A percentile compares a stretch with the other conserved stretches of the same genome.
phyloP scores from a whole-genome alignment of 2,329 filamentous ascomycete genomes.

The Rhynchosporium graminicola region DNA sequence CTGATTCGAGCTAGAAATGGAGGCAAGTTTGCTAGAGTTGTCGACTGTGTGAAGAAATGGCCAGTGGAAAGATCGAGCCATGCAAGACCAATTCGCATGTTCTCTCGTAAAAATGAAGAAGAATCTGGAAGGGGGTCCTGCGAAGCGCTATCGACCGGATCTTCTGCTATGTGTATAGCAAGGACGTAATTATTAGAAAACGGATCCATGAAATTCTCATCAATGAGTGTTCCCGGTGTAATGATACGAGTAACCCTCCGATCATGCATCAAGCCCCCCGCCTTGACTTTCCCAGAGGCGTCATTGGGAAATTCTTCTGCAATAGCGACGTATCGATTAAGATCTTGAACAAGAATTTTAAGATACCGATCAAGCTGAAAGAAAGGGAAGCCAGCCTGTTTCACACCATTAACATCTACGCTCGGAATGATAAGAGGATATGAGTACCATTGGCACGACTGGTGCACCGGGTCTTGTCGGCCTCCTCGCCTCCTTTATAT shows the following conservation, averaged over 20 bases:
- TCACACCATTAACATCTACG: slow-evolving; percentile 10
- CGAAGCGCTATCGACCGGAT: neutral
- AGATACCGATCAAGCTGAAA: slow-evolving; percentile 91
- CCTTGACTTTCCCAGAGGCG: slow-evolving; percentile 67
- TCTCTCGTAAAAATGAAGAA: neutral
- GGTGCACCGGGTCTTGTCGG: slow-evolving; percentile 67
- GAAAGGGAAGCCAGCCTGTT: slow-evolving; percentile 84
- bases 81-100: slow-evolving; percentile 69
- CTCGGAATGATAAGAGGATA: neutral
- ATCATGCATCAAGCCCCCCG: slow-evolving; percentile 80
- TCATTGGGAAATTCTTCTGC: slow-evolving; percentile 88
- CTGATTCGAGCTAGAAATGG: slow-evolving; percentile 80
- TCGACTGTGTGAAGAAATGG: slow-evolving; percentile 83
- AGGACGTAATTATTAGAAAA: slow-evolving; percentile 92
- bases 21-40: slow-evolving; percentile 69
- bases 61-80: slow-evolving; percentile 97
- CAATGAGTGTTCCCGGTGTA: slow-evolving; percentile 92
- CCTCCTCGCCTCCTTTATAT: slow-evolving; percentile 81
- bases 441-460: slow-evolving; percentile 76
- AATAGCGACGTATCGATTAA: slow-evolving; percentile 88
- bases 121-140: slow-evolving; percentile 15
- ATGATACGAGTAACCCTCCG: slow-evolving; percentile 83
- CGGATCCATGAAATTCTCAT: slow-evolving; percentile 96
- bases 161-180: slow-evolving; percentile 64
- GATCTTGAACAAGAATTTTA: slow-evolving; percentile 88